Conservation (phyloP, 106 monocot species). For the Vanilla planifolia region DNA sequence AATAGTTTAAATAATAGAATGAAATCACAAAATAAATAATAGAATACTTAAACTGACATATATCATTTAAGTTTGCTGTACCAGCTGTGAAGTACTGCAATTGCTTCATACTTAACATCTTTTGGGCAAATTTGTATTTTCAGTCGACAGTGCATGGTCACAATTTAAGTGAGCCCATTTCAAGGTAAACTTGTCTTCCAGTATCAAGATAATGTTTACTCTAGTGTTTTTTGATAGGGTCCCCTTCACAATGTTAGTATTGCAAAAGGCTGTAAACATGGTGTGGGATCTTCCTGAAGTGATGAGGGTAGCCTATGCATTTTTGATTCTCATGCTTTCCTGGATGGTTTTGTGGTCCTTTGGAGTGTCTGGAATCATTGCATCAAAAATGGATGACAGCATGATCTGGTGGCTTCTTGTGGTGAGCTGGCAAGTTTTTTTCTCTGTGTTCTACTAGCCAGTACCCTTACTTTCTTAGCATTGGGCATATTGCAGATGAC, state of each 20-base stretch:
- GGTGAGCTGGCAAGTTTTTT: slow-evolving; percentile 99
- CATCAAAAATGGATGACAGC: slow-evolving; percentile 44
- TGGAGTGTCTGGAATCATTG: slow-evolving; percentile 74
- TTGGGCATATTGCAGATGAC: neutral
- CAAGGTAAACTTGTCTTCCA: slow-evolving; percentile 3
- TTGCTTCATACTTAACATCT: no score
- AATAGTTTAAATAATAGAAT: no score
- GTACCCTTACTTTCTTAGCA: no score
- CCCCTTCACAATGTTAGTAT: no score
- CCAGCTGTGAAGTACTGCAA: no score
- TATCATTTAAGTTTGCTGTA: no score
- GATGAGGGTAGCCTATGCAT: slow-evolving; percentile 64
- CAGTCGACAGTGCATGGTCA: no score
- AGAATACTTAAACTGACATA: no score
- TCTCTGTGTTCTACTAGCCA: slow-evolving; percentile 6
- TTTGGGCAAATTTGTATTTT: no score
- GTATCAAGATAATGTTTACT: neutral
- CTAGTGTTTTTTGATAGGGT: neutral
- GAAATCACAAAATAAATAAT: no score
- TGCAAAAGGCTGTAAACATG: no score
- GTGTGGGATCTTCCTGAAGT: slow-evolving; percentile 66
- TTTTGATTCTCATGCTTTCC: slow-evolving; percentile 66
- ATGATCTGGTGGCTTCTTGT: slow-evolving; percentile 97
- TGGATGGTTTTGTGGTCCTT: slow-evolving; percentile 93
- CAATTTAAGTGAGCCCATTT: no score